Evolutionary conservation across 1,284 basidiomycete genomes (phyloP).

Genomic region (Ustilago trichophora): DNA sequence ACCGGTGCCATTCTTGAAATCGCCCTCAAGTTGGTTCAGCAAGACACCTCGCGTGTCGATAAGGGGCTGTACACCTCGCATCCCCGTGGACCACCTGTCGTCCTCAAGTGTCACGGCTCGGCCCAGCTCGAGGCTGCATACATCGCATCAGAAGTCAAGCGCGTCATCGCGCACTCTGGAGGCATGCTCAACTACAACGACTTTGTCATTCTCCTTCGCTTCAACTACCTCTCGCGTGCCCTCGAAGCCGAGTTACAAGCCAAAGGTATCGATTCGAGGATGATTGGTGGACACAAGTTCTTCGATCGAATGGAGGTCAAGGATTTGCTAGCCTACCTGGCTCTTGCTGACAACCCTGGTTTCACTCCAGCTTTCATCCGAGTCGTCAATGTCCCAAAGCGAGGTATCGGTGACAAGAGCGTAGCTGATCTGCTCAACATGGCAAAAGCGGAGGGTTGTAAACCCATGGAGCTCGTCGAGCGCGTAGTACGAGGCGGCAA

Average conservation of each 20-base stretch:
- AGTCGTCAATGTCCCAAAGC: slow-evolving; percentile 78
- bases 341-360: slow-evolving; percentile 79
- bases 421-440: slow-evolving; percentile 73
- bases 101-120: slow-evolving; percentile 30
- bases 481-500: slow-evolving; percentile 44
- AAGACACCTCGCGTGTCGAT: slow-evolving; percentile 78
- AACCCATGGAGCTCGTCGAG: slow-evolving; percentile 72
- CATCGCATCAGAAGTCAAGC: slow-evolving; percentile 82
- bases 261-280: slow-evolving; percentile 78
- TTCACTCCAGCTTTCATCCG: slow-evolving; percentile 78
- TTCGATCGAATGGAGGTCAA: slow-evolving; percentile 82
- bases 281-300: slow-evolving; percentile 85
- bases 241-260: slow-evolving; percentile 82
- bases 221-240: slow-evolving; percentile 80
- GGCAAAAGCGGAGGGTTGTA: slow-evolving; percentile 71
- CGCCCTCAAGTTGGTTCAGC: slow-evolving; percentile 80
- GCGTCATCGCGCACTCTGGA: slow-evolving; percentile 78
- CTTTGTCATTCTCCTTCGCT: slow-evolving; percentile 74
- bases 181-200: slow-evolving; percentile 71
- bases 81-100: slow-evolving; percentile 72
- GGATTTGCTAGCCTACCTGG: slow-evolving; percentile 80
- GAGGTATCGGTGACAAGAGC: slow-evolving; percentile 85
- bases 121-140: slow-evolving; percentile 53
- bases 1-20: slow-evolving; percentile 80
- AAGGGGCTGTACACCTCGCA: slow-evolving; percentile 82